Evolutionary conservation across 2,329 filamentous ascomycete species (phyloP).

Genomic region (Penicillium decumbens): DNA sequence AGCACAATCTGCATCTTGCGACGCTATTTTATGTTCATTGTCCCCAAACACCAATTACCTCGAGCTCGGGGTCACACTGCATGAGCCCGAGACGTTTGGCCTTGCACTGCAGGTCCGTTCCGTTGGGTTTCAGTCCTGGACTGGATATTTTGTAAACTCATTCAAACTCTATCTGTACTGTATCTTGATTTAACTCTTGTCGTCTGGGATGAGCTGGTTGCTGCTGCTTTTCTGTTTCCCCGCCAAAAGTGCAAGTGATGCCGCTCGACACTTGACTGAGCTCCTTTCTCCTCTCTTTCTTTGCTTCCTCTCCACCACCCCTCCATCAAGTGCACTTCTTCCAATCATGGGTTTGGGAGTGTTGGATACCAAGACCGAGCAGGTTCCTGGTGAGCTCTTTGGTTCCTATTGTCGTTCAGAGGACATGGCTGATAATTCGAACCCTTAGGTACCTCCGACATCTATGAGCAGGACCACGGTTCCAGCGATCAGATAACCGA

Average conservation of each 20-base stretch:
- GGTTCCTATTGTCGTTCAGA: slow-evolving; percentile 15
- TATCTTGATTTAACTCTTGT: background rate
- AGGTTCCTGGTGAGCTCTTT: slow-evolving; percentile 63
- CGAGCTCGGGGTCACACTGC: background rate
- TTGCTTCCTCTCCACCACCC: background rate
- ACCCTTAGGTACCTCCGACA: slow-evolving; percentile 45
- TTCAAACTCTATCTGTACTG: background rate
- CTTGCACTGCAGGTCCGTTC: background rate
- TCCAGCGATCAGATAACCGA: slow-evolving; percentile 29
- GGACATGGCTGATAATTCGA: background rate
- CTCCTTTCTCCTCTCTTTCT: background rate
- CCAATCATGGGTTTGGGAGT: slow-evolving; percentile 64
- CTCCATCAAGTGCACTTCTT: background rate
- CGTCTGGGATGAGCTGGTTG: background rate
- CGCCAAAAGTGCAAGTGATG: background rate
- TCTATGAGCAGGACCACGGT: slow-evolving; percentile 56
- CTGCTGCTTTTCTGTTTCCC: background rate
- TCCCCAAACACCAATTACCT: background rate
- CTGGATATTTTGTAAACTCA: background rate
- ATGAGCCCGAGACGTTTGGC: background rate
- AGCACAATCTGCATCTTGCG: background rate
- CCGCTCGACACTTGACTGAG: background rate
- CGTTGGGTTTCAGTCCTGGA: background rate
- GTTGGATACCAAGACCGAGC: slow-evolving; percentile 59
- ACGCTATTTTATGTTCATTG: background rate